phyloP scores from a whole-genome alignment of 176 grass and related monocot species.

The Otatea glauca region DNA sequence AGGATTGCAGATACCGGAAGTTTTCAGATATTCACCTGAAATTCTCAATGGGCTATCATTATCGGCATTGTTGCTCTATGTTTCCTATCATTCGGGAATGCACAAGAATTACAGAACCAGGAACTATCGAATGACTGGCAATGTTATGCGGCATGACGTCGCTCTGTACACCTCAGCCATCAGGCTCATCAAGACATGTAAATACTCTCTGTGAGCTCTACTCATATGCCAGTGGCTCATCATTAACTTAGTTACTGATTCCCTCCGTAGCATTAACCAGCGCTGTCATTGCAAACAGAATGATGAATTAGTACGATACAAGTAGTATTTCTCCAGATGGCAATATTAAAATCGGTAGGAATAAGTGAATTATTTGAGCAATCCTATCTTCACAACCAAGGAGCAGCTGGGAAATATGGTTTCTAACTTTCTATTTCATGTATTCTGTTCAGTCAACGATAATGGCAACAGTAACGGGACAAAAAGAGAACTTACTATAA shows the following conservation, averaged over 20 bases:
- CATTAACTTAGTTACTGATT: constrained; percentile 1
- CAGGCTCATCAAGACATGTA: not conserved
- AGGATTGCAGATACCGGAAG: too few species aligned
- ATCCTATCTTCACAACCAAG: not conserved
- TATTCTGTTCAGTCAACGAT: not conserved
- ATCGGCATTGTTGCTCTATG: not conserved
- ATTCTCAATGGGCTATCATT: too few species aligned
- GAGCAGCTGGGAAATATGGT: not conserved
- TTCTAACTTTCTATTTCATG: not conserved
- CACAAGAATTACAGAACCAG: constrained; percentile 26
- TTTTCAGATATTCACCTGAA: too few species aligned
- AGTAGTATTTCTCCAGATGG: not conserved
- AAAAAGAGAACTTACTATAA: not conserved
- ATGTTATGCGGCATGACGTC: not conserved
- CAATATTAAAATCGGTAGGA: not conserved
- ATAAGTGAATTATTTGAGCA: not conserved
- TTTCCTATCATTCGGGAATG: not conserved
- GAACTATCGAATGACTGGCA: not conserved
- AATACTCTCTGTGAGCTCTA: not conserved
- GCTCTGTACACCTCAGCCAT: not conserved
- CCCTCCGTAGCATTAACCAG: constrained; percentile 16
- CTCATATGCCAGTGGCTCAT: not conserved
- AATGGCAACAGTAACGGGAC: not conserved
- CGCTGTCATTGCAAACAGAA: constrained; percentile 31
- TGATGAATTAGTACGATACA: not conserved